Base-by-base conservation (phyloP, 176 grass and related monocot genomes). In the Phragmites australis region DNA sequence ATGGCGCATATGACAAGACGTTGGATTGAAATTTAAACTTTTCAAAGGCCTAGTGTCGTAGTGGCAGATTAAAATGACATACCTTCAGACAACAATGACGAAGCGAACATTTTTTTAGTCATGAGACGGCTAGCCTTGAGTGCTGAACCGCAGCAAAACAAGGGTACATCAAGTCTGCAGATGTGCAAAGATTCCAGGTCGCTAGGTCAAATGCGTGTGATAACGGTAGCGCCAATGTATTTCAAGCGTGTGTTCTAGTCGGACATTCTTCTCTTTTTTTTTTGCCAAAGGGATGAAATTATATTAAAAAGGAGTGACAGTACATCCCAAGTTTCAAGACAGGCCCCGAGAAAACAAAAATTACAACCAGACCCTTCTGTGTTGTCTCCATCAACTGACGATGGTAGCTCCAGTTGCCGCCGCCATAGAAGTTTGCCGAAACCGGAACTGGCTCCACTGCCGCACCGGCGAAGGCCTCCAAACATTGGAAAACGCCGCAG, bases 131-230 rank as follows among this genome's bases (percentile, higher is more conserved):
- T 58, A 40, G 17, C 34, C 87, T 88, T 51, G 81, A 88, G 69
- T 68, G 61, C 52, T 31, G 87, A 80, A 56, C 68, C 81, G 2
- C 34, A 37, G 34, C 5, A 37, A 2, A 37, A 37, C 34, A 37
- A 37, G 34, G 34, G 34, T 31, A 44, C 27, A 50, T 61, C 29
- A 41, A 55, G 53, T 66, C 29, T 17, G 47, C 46, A 30, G 46
- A 40, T 25, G 73, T 82, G 40, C 65, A 74, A 60, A 83, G 8
- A 43, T 39, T 41, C 31, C 55, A 65, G 17, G 31, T 50, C 71
- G 16, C 25, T 21, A 11, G 46, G 64, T 81, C 87, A 89, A 89
- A 85, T 4, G 63, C 27, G 5, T n/a, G n/a, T n/a, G n/a, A n/a
- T n/a, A n/a, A n/a, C n/a, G n/a, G n/a, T n/a, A 29, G 40, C 72